Base-by-base conservation (phyloP, 2,329 filamentous ascomycete genomes). In the Magnaporthales sp. region DNA sequence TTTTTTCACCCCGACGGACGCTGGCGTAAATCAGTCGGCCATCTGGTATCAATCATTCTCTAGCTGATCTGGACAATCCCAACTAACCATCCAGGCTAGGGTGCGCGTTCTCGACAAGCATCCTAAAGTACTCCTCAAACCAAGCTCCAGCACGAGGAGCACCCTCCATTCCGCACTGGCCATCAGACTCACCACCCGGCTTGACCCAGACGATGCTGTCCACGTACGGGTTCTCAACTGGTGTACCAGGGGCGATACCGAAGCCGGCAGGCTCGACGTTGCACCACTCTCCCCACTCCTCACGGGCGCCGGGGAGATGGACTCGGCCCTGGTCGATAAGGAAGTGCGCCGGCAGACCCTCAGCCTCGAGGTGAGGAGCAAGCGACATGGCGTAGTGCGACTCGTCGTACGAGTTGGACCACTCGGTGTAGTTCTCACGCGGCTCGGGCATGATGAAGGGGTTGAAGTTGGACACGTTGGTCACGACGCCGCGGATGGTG, bases 151-250 rank as follows among this genome's bases (percentile, higher is more conserved):
- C 78, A 22, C 65, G 68, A 1, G 79, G 76, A 1, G 79, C 79
- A 2, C 74, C 74, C 30, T 71, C 70, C 38, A 75, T 69, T 0
- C 79, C 78, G 68, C 78, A 80, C 65, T 74, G 66, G 4, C 79
- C 79, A 66, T 81, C 79, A 62, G 74, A 77, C 73, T 81, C 80
- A 11, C 79, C 79, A 11, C 77, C 78, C 0, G 79, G 79, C 75
- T 81, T 81, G 64, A 79, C 74, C 79, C 79, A 81, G 15, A 80
- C 79, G 61, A 81, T 75, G 66, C 75, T 76, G 68, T 81, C 79
- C 3, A 81, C 72, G 65, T 76, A 67, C 1, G 71, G 70, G 70
- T 77, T 79, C 64, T 75, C 73, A 15, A 74, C 73, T 1, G 72
- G 70, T 8, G 77, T 78, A 22, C 75, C 75, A 0, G 79, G 78